Percentiles rank a stretch among this genome's conserved stretches.
These are phyloP conservation scores for Nannochloris sp. DNA, from an alignment of 139 green algal genomes.

Conservation along the genomic window DNA sequence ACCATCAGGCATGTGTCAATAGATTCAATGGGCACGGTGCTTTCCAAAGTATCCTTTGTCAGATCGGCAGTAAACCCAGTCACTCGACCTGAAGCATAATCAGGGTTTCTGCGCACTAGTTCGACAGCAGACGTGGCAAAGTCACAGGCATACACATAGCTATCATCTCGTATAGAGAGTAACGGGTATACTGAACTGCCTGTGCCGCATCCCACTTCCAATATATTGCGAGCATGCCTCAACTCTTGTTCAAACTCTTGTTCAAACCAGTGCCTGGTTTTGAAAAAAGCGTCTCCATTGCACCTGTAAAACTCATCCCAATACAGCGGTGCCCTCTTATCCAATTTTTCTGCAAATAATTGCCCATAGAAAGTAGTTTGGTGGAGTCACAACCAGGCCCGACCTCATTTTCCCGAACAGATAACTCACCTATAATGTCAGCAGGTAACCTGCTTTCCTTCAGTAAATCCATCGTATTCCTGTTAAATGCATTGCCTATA, in stretches of 20 bases:
- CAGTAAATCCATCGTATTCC: background rate
- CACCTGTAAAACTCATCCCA: conserved; percentile 80
- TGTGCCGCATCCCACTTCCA: conserved; percentile 83
- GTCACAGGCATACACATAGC: conserved; percentile 74
- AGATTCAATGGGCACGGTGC: conserved; percentile 10
- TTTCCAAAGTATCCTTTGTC: conserved; percentile 20
- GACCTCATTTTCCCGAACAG: background rate
- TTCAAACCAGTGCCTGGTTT: conserved; percentile 76
- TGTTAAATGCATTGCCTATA: background rate
- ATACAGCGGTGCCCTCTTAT: conserved; percentile 45
- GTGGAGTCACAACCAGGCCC: too few relatives aligned
- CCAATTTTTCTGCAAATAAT: conserved; percentile 41
- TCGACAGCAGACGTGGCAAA: conserved; percentile 71
- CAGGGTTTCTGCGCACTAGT: conserved; percentile 45
- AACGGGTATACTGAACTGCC: conserved; percentile 89
- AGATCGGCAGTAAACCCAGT: conserved; percentile 80
- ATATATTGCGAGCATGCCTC: conserved; percentile 9
- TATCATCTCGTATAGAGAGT: conserved; percentile 51
- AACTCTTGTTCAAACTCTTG: conserved; percentile 51
- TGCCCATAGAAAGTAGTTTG: too few relatives aligned
- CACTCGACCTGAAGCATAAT: conserved; percentile 25
- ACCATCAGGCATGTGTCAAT: conserved; percentile 60
- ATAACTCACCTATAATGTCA: background rate
- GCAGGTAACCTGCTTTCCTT: background rate
- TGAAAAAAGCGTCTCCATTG: conserved; percentile 75